Percentiles rank a stretch among this genome's conserved stretches.
These are phyloP conservation scores for Pichia sp. DNA, from an alignment of 1,139 yeast species.

Conservation along the genomic window DNA sequence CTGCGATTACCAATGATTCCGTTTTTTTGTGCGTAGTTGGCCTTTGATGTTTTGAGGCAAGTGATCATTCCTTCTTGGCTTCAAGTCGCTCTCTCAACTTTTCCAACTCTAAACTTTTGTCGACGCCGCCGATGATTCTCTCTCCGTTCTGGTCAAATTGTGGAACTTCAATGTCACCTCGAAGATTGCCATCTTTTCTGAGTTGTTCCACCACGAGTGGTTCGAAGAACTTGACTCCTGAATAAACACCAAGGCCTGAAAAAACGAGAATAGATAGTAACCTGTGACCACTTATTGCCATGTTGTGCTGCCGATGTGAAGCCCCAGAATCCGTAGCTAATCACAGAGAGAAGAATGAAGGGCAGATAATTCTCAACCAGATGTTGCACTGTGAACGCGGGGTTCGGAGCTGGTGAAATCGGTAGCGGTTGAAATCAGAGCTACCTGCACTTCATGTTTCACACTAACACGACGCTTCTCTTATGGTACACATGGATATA, in stretches of 20 bases:
- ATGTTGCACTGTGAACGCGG: too few species aligned
- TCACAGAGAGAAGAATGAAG: too few species aligned
- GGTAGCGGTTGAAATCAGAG: too few species aligned
- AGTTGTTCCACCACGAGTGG: constrained; percentile 67
- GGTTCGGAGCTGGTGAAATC: too few species aligned
- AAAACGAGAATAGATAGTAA: constrained; percentile 19
- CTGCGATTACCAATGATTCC: too few species aligned
- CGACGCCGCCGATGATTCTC: constrained; percentile 22
- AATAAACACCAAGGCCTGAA: constrained; percentile 28
- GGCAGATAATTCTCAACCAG: too few species aligned
- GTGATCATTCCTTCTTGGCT: constrained; percentile 10
- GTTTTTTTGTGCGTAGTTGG: too few species aligned
- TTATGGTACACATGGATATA: too few species aligned
- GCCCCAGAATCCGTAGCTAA: too few species aligned
- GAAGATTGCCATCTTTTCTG: constrained; percentile 58
- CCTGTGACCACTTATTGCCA: constrained; percentile 10
- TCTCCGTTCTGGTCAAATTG: constrained; percentile 37
- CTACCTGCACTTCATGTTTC: too few species aligned
- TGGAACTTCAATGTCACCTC: constrained; percentile 50
- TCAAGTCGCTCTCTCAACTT: constrained; percentile 15
- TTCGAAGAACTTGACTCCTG: constrained; percentile 63
- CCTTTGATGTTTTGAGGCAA: too few species aligned
- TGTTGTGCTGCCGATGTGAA: constrained; percentile 6
- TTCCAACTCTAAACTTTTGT: constrained; percentile 17
- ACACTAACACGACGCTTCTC: too few species aligned